phyloP scores from a whole-genome alignment of 192 early-diverging fungal genomes.

The Rhizophagus prolifer region DNA sequence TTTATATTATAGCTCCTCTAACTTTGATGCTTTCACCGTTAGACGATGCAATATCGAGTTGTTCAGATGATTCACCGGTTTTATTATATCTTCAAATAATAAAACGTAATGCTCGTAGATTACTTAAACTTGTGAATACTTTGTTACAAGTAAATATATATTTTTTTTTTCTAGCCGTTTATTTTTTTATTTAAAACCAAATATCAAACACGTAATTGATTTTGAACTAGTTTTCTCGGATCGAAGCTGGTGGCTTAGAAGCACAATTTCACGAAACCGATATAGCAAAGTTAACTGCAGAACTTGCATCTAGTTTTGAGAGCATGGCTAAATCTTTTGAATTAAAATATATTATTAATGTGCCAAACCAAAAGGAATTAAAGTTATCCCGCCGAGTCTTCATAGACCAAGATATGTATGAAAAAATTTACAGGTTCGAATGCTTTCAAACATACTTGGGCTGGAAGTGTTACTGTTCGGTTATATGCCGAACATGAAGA shows the following conservation, averaged over 20 bases:
- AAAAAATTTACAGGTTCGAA: slow-evolving; percentile 37
- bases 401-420: slow-evolving; percentile 19
- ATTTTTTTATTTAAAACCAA: neutral
- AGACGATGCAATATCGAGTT: slow-evolving; percentile 44
- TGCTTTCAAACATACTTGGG: slow-evolving; percentile 49
- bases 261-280: slow-evolving; percentile 52
- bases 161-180: neutral
- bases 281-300: slow-evolving; percentile 45
- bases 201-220: neutral
- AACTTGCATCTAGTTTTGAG: slow-evolving; percentile 56
- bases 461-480: slow-evolving; percentile 49
- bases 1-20: slow-evolving; percentile 41
- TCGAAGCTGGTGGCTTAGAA: neutral
- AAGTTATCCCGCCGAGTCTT: neutral
- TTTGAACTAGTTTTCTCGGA: slow-evolving; percentile 17
- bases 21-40: slow-evolving; percentile 58
- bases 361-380: slow-evolving; percentile 22
- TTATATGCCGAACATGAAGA: slow-evolving; percentile 46
- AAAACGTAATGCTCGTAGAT: slow-evolving; percentile 49
- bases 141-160: slow-evolving; percentile 46
- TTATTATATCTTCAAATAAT: slow-evolving; percentile 41
- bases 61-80: slow-evolving; percentile 31
- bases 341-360: slow-evolving; percentile 40
- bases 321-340: slow-evolving; percentile 32
- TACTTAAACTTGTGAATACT: slow-evolving; percentile 59